Evolutionary conservation across 345 rosid species (phyloP).

Genomic region (Moricandia moricandioides): DNA sequence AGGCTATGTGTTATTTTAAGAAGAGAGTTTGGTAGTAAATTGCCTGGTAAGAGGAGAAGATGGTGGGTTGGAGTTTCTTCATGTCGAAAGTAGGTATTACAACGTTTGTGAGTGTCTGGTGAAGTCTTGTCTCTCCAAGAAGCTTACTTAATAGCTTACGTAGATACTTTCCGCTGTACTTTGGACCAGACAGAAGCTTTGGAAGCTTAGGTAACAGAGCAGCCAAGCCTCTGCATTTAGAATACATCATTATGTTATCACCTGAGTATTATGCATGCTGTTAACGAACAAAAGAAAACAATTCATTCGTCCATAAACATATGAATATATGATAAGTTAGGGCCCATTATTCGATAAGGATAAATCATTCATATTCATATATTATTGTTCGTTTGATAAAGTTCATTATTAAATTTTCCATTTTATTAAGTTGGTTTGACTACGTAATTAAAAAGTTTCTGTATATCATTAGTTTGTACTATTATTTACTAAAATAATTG

Average conservation of each 20-base stretch:
- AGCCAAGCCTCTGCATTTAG: conserved; percentile 38
- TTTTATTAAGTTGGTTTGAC: conserved; percentile 5
- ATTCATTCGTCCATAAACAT: background rate
- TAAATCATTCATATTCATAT: background rate
- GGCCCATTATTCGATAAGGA: background rate
- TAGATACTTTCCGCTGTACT: conserved; percentile 64
- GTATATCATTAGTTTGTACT: background rate
- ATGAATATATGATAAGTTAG: background rate
- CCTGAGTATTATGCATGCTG: background rate
- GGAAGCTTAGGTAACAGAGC: conserved; percentile 37
- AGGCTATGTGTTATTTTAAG: background rate
- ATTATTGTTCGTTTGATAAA: background rate
- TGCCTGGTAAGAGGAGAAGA: conserved; percentile 68
- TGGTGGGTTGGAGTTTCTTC: conserved; percentile 61
- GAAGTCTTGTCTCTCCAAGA: conserved; percentile 47
- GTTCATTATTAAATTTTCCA: background rate
- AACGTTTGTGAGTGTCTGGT: conserved; percentile 56
- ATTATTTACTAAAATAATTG: background rate
- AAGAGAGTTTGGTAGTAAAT: background rate
- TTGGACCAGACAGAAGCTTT: conserved; percentile 58
- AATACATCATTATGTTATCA: background rate
- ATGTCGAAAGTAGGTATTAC: conserved; percentile 73
- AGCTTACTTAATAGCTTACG: conserved; percentile 29
- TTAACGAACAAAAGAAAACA: background rate
- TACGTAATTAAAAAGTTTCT: too few relatives aligned